These are phyloP conservation scores for Hypsizygus ulmarius DNA, from an alignment of 1,284 basidiomycete genomes.

Conservation along the genomic window DNA sequence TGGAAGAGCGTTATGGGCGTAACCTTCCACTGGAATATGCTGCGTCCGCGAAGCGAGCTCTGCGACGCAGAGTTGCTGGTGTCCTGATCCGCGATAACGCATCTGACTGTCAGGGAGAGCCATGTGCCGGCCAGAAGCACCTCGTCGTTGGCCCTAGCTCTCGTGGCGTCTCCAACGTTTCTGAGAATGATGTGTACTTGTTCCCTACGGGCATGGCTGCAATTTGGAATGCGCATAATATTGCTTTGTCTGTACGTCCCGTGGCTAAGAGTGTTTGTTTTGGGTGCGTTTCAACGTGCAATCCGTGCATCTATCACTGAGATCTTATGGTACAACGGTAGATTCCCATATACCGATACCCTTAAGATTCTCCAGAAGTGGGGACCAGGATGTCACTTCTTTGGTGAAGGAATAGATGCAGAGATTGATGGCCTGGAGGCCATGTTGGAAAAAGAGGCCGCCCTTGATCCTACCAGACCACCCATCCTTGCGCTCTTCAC, in stretches of 20 bases:
- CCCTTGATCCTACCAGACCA: constrained; percentile 41
- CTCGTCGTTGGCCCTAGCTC: constrained; percentile 53
- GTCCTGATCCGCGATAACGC: constrained; percentile 65
- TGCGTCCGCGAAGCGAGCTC: constrained; percentile 78
- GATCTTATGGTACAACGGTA: constrained; percentile 31
- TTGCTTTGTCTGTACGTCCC: constrained; percentile 52
- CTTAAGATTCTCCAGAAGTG: constrained; percentile 95
- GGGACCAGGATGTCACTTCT: constrained; percentile 93
- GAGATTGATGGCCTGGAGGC: constrained; percentile 77
- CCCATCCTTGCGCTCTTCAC: constrained; percentile 71
- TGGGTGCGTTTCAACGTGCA: constrained; percentile 56
- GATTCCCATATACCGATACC: constrained; percentile 98
- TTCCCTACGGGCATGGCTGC: constrained; percentile 90
- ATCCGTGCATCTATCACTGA: background rate
- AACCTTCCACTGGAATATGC: constrained; percentile 82
- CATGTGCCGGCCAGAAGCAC: constrained; percentile 46
- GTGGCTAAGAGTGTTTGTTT: constrained; percentile 88
- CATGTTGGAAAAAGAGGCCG: constrained; percentile 52
- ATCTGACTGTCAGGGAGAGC: constrained; percentile 35
- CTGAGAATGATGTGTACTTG: constrained; percentile 86
- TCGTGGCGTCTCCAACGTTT: constrained; percentile 60
- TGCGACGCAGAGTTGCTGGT: constrained; percentile 88
- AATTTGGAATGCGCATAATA: constrained; percentile 88
- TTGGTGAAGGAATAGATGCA: constrained; percentile 76
- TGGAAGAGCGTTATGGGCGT: constrained; percentile 95